Percentiles rank a stretch among this genome's conserved stretches.
These are phyloP conservation scores for Cordyceps cateniannulata DNA, from an alignment of 2,329 filamentous ascomycete genomes.

Conservation along the genomic window DNA sequence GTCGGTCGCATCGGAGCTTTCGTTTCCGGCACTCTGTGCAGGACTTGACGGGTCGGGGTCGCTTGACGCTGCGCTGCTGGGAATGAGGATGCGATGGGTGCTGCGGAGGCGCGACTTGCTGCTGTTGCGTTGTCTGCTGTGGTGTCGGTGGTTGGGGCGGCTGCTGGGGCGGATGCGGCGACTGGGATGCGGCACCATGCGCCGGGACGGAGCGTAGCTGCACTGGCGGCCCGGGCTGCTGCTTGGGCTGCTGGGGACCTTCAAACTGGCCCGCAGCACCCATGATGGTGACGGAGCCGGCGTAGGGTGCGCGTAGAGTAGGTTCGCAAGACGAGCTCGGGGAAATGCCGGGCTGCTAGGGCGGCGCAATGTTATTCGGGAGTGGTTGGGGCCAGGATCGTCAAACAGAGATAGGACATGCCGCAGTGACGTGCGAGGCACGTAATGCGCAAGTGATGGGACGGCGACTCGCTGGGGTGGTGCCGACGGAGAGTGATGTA, in stretches of 20 bases:
- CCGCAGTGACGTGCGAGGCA: not conserved
- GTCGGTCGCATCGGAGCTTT: conserved; percentile 50
- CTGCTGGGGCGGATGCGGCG: conserved; percentile 1
- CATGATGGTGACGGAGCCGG: not conserved
- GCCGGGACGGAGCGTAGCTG: conserved; percentile 1
- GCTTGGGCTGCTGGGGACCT: conserved; percentile 1
- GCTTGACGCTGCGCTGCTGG: conserved; percentile 43
- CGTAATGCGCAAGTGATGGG: not conserved
- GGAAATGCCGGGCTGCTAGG: not conserved
- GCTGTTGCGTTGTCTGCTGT: conserved; percentile 2
- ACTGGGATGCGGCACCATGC: not conserved
- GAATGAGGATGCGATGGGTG: conserved; percentile 11
- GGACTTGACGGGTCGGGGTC: conserved; percentile 49
- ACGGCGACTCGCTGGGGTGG: not conserved
- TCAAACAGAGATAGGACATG: conserved; percentile 2
- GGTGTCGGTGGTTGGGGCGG: not conserved
- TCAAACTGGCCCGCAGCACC: conserved; percentile 4
- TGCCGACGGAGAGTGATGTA: not conserved
- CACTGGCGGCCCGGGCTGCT: not conserved
- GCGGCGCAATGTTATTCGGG: not conserved
- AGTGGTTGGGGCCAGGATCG: not conserved
- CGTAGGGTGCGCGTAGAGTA: too few species aligned
- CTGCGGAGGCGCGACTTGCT: conserved; percentile 16
- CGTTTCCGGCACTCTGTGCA: conserved; percentile 52
- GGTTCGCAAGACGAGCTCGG: not conserved